phyloP scores from a whole-genome alignment of 257 asterid species.

The Parsonsia alboflavescens region DNA sequence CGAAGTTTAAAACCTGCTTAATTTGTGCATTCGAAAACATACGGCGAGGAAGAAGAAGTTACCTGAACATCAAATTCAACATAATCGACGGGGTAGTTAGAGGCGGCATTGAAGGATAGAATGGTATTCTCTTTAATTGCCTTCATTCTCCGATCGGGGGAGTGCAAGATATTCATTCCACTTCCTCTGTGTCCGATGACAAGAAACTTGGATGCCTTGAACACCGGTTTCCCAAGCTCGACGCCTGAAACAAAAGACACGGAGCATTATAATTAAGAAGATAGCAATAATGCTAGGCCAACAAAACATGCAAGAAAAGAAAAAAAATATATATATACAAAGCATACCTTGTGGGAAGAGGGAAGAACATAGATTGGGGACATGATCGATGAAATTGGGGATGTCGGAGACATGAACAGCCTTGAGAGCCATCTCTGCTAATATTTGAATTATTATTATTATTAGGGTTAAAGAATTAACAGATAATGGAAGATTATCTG shows the following conservation, averaged over 20 bases:
- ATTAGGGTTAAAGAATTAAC: background rate
- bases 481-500: slow-evolving; percentile 18
- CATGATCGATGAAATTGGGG: slow-evolving; percentile 65
- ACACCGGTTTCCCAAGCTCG: slow-evolving; percentile 43
- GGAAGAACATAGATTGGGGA: slow-evolving; percentile 44
- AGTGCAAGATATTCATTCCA: slow-evolving; percentile 88
- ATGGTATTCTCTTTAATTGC: slow-evolving; percentile 79
- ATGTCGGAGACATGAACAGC: slow-evolving; percentile 89
- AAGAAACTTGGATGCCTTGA: slow-evolving; percentile 54
- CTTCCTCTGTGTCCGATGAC: slow-evolving; percentile 93
- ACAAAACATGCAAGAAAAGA: background rate
- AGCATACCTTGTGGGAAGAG: slow-evolving; percentile 43
- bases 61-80: slow-evolving; percentile 99
- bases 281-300: background rate
- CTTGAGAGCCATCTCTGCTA: slow-evolving; percentile 62
- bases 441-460: no score
- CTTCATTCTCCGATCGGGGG: slow-evolving; percentile 73
- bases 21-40: no score
- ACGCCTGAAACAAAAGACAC: slow-evolving; percentile 22
- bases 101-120: slow-evolving; percentile 79
- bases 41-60: background rate
- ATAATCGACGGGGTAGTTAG: slow-evolving; percentile 61
- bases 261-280: no score
- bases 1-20: no score
- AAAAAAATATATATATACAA: background rate